These are phyloP conservation scores for Elsinoe necatrix DNA, from an alignment of 2,329 filamentous ascomycete species.

Conservation along the genomic window DNA sequence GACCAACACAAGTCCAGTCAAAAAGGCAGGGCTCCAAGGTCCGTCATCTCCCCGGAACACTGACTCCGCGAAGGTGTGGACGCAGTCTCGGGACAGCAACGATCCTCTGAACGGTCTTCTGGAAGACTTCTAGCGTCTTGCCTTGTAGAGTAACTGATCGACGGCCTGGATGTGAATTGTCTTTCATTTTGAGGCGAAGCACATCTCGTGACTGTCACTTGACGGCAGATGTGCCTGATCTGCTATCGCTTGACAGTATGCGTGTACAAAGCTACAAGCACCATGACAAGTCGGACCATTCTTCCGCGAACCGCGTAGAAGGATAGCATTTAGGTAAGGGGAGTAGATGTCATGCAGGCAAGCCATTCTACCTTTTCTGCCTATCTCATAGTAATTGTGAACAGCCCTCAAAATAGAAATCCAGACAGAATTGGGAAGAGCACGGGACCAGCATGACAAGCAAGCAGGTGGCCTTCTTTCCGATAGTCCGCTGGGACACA, in stretches of 20 bases:
- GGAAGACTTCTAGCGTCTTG: conserved; percentile 13
- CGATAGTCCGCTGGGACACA: too few relatives aligned
- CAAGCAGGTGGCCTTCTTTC: too few relatives aligned
- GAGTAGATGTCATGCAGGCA: neutral
- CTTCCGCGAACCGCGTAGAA: neutral
- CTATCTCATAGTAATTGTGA: neutral
- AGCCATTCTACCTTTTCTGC: neutral
- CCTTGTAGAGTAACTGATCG: conserved; percentile 1
- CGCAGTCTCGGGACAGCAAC: conserved; percentile 3
- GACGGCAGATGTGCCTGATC: neutral
- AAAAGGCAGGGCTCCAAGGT: conserved; percentile 2
- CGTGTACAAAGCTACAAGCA: neutral
- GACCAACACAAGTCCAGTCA: neutral
- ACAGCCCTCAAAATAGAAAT: neutral
- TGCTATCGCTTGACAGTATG: neutral
- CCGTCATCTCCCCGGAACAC: neutral
- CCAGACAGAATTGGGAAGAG: neutral
- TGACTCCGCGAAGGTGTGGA: conserved; percentile 1
- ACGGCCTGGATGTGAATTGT: neutral
- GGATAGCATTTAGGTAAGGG: neutral
- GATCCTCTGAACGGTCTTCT: conserved; percentile 9
- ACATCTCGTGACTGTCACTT: neutral
- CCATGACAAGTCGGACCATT: neutral
- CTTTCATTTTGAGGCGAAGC: neutral
- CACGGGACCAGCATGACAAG: neutral